These are phyloP conservation scores for Dothistroma pini DNA, from an alignment of 2,329 filamentous ascomycete genomes.

Conservation along the genomic window DNA sequence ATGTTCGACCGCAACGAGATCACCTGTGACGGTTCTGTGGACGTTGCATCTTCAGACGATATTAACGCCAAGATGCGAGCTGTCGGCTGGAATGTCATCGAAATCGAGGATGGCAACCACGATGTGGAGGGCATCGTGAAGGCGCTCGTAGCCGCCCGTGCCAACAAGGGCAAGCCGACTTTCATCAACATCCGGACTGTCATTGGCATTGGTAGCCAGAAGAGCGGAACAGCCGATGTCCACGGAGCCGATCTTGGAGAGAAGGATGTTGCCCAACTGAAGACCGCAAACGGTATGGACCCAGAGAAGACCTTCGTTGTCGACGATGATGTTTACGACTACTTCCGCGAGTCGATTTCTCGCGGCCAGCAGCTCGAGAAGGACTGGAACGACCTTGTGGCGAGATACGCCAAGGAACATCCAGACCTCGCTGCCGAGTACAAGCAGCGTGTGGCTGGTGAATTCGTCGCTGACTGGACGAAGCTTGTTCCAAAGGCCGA, in stretches of 20 bases:
- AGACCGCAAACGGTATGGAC: constrained; percentile 50
- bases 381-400: constrained; percentile 49
- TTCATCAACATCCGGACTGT: constrained; percentile 57
- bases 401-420: constrained; percentile 43
- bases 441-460: constrained; percentile 46
- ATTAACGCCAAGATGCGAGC: constrained; percentile 57
- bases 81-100: constrained; percentile 54
- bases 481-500: constrained; percentile 48
- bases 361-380: constrained; percentile 47
- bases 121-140: constrained; percentile 50
- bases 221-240: constrained; percentile 51
- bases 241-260: constrained; percentile 57
- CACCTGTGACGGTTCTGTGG: constrained; percentile 56
- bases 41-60: constrained; percentile 52
- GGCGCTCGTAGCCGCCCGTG: constrained; percentile 41
- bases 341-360: constrained; percentile 49
- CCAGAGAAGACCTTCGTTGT: constrained; percentile 39
- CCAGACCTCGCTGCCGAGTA: constrained; percentile 53
- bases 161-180: constrained; percentile 45
- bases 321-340: constrained; percentile 47
- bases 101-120: constrained; percentile 52
- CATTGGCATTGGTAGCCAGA: constrained; percentile 52
- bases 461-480: constrained; percentile 47
- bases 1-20: constrained; percentile 61
- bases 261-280: constrained; percentile 54